Base-by-base conservation (phyloP, 2,329 filamentous ascomycete species). In the Sphaerulina populicola region DNA sequence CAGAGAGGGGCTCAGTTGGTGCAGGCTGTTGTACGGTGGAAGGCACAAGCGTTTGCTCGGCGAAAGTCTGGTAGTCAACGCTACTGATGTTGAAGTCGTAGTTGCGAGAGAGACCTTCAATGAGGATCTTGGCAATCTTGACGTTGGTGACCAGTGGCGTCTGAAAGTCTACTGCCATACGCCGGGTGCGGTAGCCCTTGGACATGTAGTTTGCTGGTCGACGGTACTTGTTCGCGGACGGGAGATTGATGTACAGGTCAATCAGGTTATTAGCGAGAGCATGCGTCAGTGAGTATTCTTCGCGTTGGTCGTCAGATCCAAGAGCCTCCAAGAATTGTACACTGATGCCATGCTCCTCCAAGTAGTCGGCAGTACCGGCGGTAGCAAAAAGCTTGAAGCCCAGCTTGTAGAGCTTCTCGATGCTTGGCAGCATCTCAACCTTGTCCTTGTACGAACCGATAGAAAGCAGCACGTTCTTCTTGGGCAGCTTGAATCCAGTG, bases 381-480 rank as follows among this genome's bases (percentile, higher is more conserved):
- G 93, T 98, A 18, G 91, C 93, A 65, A 94, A 98, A 44, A 98
- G 78, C 70, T 94, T 96, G 77, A 88, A 98, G 47, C 91, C 93
- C 68, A 97, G 77, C 68, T 88, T 82, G 72, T 94, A 84, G 43
- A 98, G 78, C 69, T 91, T 94, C 69, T 86, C 77, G 47, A 98
- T 85, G 0, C 91, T 94, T 6, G 91, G 89, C 53, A 98, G 76
- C 86, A 98, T 88, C 73, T 98, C 93, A 66, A 89, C 79, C 78
- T 98, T 98, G 69, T 98, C 93, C 75, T 96, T 96, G 78, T 86
- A 97, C 0, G 89, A 90, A 63, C 93, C 93, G 62, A 98, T 94
- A 2, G 93, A 98, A 54, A 98, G 76, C 12, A 98, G 76, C 51
- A 98, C 86, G 71, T 97, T 97, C 72, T 87, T 88, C 74, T 94